Percentiles rank a stretch among this genome's conserved stretches.
These are phyloP conservation scores for Penstemon eatonii DNA, from an alignment of 257 asterid genomes.

Conservation along the genomic window DNA sequence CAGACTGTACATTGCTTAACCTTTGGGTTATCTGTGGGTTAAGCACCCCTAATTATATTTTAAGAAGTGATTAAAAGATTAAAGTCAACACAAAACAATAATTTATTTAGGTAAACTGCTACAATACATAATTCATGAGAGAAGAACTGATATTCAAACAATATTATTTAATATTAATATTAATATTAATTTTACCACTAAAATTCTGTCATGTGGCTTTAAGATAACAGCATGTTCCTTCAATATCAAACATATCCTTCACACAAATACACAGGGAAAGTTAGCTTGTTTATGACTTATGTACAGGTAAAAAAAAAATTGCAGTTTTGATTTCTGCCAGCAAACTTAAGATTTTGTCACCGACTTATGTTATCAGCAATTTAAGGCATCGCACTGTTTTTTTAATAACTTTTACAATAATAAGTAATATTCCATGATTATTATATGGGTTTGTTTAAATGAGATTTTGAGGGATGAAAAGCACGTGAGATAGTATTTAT, in stretches of 20 bases:
- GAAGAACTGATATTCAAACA: neutral
- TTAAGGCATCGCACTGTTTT: no score
- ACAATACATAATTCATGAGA: neutral
- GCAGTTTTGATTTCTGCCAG: conserved; percentile 15
- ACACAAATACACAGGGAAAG: neutral
- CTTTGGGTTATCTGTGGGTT: conserved; percentile 32
- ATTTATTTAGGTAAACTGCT: neutral
- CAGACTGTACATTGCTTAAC: conserved; percentile 22
- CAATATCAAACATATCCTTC: conserved; percentile 29
- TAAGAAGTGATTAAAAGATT: conserved; percentile 17
- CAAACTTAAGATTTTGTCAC: conserved; percentile 17
- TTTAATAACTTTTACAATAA: no score
- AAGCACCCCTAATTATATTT: conserved; percentile 21
- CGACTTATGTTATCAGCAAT: neutral
- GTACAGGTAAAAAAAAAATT: neutral
- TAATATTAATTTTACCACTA: neutral
- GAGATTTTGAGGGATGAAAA: no score
- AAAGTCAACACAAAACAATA: conserved; percentile 16
- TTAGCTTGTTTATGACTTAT: neutral
- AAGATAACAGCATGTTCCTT: conserved; percentile 24
- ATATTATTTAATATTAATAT: neutral
- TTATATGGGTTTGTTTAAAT: no score
- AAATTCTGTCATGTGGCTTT: conserved; percentile 32
- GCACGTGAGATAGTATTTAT: no score
- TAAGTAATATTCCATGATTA: no score